Conservation (phyloP, 441 rosid genomes). For the Populus hybrid region DNA sequence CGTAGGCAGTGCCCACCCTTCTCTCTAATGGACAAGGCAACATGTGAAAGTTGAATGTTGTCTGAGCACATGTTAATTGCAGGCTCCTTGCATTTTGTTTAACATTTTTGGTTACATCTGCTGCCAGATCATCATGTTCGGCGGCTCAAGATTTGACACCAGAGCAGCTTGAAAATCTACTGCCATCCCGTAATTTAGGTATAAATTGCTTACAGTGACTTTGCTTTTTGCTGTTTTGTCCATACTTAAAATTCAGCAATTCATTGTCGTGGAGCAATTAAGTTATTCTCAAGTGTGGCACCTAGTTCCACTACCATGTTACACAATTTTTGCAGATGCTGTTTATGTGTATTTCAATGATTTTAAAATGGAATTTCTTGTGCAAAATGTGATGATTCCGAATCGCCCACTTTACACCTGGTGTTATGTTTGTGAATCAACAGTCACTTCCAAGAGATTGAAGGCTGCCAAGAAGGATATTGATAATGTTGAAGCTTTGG, state of each 20-base stretch:
- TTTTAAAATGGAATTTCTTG: conserved; percentile 5
- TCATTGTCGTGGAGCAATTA: neutral
- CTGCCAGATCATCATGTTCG: conserved; percentile 57
- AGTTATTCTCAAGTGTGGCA: neutral
- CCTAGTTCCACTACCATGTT: neutral
- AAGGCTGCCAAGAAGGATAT: conserved; percentile 49
- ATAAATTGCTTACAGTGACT: conserved; percentile 21
- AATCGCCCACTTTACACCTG: conserved; percentile 15
- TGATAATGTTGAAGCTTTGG: conserved; percentile 47
- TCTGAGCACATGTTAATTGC: conserved; percentile 3
- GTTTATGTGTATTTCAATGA: neutral
- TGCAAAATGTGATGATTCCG: conserved; percentile 16
- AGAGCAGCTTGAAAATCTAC: conserved; percentile 60
- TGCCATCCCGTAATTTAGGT: conserved; percentile 53
- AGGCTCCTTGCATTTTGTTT: neutral
- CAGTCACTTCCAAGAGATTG: conserved; percentile 52
- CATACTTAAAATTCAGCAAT: conserved; percentile 1
- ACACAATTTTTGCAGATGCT: neutral
- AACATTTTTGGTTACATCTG: conserved; percentile 10
- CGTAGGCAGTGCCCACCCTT: neutral
- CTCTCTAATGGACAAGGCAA: neutral
- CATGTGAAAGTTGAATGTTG: neutral
- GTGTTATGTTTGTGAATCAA: conserved; percentile 17
- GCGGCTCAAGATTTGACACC: conserved; percentile 52
- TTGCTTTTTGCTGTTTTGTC: conserved; percentile 1